Percentiles rank a stretch among this genome's conserved stretches.
Conservation (phyloP, 495 filamentous ascomycete species). For the Apodospora peruviana region DNA sequence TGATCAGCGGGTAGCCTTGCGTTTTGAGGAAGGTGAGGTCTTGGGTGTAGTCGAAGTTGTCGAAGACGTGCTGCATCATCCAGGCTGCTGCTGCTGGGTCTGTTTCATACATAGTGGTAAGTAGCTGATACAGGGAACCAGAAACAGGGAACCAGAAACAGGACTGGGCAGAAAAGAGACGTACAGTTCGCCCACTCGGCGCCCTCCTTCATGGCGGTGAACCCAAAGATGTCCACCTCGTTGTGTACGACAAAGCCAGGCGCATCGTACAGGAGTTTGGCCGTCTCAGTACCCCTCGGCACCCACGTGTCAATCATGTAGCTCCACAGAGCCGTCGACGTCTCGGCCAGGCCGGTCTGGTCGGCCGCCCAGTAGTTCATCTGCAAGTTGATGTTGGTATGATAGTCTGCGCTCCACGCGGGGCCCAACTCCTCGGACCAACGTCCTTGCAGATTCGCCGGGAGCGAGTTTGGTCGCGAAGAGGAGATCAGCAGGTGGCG, state of each 20-base stretch:
- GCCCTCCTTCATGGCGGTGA: conserved; percentile 42
- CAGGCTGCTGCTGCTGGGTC: conserved; percentile 46
- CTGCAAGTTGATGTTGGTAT: conserved; percentile 54
- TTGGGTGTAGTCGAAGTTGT: conserved; percentile 30
- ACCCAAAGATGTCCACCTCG: conserved; percentile 47
- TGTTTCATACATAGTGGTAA: too few species aligned
- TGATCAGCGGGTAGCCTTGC: conserved; percentile 23
- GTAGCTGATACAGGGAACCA: too few species aligned
- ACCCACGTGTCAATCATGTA: background rate
- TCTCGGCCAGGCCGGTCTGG: conserved; percentile 35
- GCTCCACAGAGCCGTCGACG: background rate
- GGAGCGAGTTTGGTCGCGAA: conserved; percentile 30
- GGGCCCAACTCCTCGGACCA: conserved; percentile 49
- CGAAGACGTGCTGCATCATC: conserved; percentile 43
- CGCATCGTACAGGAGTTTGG: conserved; percentile 46
- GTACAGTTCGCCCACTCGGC: conserved; percentile 38
- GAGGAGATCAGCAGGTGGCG: conserved; percentile 44
- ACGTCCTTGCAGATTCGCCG: conserved; percentile 54
- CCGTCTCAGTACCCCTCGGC: conserved; percentile 10
- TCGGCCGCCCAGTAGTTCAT: conserved; percentile 58
- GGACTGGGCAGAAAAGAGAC: too few species aligned
- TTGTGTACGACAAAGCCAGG: conserved; percentile 44
- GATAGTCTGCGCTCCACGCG: conserved; percentile 51
- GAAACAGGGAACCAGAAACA: too few species aligned
- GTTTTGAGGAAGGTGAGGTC: conserved; percentile 33